phyloP scores from a whole-genome alignment of 306 rosid genomes.

The Ormosia emarginata region DNA sequence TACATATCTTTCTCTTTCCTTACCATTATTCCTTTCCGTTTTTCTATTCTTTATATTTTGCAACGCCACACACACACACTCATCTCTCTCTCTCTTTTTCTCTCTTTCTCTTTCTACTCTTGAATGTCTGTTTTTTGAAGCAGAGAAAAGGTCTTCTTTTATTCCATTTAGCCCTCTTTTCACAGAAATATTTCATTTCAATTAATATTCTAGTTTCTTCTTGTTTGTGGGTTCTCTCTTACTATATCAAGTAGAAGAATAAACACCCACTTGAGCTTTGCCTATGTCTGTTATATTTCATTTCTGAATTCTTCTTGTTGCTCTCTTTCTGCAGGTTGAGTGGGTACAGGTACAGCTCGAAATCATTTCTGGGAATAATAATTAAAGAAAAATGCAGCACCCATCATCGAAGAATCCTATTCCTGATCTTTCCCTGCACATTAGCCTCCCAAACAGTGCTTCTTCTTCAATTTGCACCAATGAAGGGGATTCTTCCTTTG shows the following conservation, averaged over 20 bases:
- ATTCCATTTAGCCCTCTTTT: no score
- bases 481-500: slow-evolving; percentile 40
- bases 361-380: slow-evolving; percentile 14
- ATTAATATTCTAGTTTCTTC: slow-evolving; percentile 5
- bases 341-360: not conserved
- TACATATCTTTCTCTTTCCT: no score
- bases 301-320: slow-evolving; percentile 15
- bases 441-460: slow-evolving; percentile 67
- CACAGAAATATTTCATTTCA: no score
- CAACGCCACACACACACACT: no score
- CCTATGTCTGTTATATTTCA: not conserved
- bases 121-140: no score
- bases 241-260: slow-evolving; percentile 6
- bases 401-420: slow-evolving; percentile 44
- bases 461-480: slow-evolving; percentile 49
- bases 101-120: no score
- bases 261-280: slow-evolving; percentile 14
- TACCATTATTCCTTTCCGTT: no score
- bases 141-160: no score
- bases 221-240: not conserved
- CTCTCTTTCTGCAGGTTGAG: slow-evolving; percentile 3
- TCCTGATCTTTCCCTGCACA: slow-evolving; percentile 88
- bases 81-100: no score
- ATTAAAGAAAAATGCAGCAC: slow-evolving; percentile 45
- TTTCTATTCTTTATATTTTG: no score